Conservation (phyloP, 257 asterid species). For the Nicotiana undulata region DNA sequence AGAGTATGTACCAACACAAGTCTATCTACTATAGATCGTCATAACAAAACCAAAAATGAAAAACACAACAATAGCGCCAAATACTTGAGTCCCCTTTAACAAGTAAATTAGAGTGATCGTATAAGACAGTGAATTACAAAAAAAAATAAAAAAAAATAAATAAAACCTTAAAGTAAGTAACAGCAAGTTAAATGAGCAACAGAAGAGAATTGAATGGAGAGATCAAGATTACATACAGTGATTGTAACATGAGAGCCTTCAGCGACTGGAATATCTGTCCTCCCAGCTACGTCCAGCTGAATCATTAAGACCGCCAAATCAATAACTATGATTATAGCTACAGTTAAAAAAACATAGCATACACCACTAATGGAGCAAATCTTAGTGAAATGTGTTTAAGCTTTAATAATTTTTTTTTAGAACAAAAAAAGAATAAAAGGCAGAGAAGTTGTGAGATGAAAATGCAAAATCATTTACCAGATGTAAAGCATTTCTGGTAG, state of each 20-base stretch:
- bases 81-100: background rate
- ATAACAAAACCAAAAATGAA: background rate
- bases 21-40: background rate
- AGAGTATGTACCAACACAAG: background rate
- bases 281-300: constrained; percentile 89
- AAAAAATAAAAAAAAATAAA: background rate
- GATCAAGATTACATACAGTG: constrained; percentile 47
- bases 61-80: background rate
- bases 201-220: background rate
- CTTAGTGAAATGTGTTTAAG: background rate
- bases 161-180: background rate
- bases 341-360: background rate
- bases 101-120: background rate
- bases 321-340: background rate
- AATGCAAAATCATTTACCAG: no score
- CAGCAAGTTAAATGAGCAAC: constrained; percentile 2
- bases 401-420: background rate
- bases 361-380: background rate
- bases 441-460: background rate
- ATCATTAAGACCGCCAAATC: constrained; percentile 8
- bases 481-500: constrained; percentile 95
- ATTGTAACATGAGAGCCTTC: constrained; percentile 97
- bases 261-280: constrained; percentile 93
- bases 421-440: background rate
- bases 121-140: no score